phyloP scores from a whole-genome alignment of 225 moss, liverwort and hornwort species.

The Sphagnum tenellum region DNA sequence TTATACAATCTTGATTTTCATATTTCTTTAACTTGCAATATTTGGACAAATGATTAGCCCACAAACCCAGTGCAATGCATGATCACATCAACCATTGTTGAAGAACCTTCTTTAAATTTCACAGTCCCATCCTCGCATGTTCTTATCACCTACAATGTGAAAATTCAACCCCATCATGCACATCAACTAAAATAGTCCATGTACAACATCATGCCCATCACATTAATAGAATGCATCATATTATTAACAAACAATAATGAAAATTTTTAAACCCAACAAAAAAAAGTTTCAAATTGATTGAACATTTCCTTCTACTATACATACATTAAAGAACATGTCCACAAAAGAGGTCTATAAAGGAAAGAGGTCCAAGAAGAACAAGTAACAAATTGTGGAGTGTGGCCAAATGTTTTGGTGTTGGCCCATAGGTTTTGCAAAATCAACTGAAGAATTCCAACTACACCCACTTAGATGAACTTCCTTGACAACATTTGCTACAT shows the following conservation, averaged over 20 bases:
- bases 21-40: neutral
- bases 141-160: conserved; percentile 38
- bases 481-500: conserved; percentile 53
- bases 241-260: too few relatives aligned
- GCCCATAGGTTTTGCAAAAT: conserved; percentile 25
- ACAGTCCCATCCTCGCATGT: conserved; percentile 63
- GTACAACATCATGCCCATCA: too few relatives aligned
- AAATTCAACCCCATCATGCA: neutral
- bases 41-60: neutral
- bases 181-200: too few relatives aligned
- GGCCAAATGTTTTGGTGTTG: conserved; percentile 47
- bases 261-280: too few relatives aligned
- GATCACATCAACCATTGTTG: conserved; percentile 45
- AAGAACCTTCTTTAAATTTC: conserved; percentile 56
- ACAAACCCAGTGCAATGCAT: conserved; percentile 85
- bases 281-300: too few relatives aligned
- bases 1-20: neutral
- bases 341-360: too few relatives aligned
- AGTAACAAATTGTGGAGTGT: conserved; percentile 49
- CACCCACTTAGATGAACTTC: conserved; percentile 76
- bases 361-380: neutral
- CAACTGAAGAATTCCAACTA: conserved; percentile 33
- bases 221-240: too few relatives aligned
- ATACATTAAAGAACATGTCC: too few relatives aligned
- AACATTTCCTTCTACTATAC: too few relatives aligned